Base-by-base conservation (phyloP, 495 filamentous ascomycete genomes). In the Penicillium dipodomyicola region DNA sequence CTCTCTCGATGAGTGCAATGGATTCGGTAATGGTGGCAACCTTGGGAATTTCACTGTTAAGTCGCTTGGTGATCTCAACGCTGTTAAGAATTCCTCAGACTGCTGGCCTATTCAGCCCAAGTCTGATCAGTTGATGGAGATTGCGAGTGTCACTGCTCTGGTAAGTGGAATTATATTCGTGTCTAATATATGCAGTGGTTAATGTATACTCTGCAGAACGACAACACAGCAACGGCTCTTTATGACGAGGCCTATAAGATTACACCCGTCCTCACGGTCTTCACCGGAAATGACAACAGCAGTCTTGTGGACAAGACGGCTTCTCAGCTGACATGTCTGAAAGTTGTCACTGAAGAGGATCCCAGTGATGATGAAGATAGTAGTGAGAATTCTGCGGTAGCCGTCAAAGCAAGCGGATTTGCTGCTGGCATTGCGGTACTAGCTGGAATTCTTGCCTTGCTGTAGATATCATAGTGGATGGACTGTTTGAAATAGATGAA, bases 241-340 rank as follows among this genome's bases (percentile, higher is more conserved):
- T 1, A 35, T 5, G 46, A 22, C 1, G 46, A 49, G 46, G 46
- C 46, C 5, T 49, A 35, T 9, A 49, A 49, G 46, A 35, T 49
- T 17, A 49, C 46, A 0, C 46, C 46, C 5, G 30, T 49, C 19
- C 33, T 49, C 29, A 49, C 29, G 2, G 17, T 49, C 11, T 49
- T 49, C 17, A n/a, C n/a, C 5, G 27, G 44, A n/a, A 29, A 49
- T 9, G 46, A 5, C 10, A 49, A 35, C 14, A 22, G 22, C 27
- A 30, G 44, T 22, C 25, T 47, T 15, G 19, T 49, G 11, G 10
- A 49, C 9, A 5, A 14, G 3, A 23, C 46, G 3, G 1, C 3
- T 35, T 47, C 44, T 47, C 44, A 47, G 25, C 10, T 49, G 17
- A 49, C 46, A 33, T 49, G 46, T 11, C 4, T 49, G 46, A 49